A percentile compares a stretch with the other conserved stretches of the same genome.
These are phyloP conservation scores for Coemansia sp. DNA, from an alignment of 192 early-diverging fungal species.

Conservation along the genomic window DNA sequence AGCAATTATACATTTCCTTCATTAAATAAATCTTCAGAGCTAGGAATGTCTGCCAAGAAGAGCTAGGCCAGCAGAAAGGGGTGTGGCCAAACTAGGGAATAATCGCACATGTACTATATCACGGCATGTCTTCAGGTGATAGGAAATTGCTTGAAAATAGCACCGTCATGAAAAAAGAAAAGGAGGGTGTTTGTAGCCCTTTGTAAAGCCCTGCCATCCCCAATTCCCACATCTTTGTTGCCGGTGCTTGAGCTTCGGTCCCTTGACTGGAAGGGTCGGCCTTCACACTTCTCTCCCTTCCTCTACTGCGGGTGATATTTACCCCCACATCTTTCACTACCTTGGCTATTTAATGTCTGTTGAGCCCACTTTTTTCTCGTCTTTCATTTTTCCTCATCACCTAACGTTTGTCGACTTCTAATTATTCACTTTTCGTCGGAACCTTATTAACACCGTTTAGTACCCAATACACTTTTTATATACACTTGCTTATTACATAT, in stretches of 20 bases:
- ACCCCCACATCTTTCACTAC: constrained; percentile 1
- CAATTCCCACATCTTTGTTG: constrained; percentile 9
- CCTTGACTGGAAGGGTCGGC: constrained; percentile 2
- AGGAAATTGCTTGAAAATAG: background rate
- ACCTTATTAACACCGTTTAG: background rate
- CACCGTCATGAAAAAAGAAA: background rate
- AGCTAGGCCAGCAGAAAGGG: background rate
- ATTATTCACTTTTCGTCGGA: background rate
- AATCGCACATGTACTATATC: background rate
- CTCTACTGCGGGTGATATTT: background rate
- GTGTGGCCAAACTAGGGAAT: background rate
- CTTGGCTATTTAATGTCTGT: constrained; percentile 4
- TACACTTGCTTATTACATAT: background rate
- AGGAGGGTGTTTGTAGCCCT: constrained; percentile 1
- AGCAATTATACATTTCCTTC: background rate
- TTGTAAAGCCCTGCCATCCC: constrained; percentile 6
- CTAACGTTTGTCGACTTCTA: background rate
- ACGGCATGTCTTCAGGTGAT: background rate
- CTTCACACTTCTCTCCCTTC: background rate
- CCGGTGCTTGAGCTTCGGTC: background rate
- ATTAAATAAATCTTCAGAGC: too few species aligned
- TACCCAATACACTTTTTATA: background rate
- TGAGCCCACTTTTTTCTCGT: background rate
- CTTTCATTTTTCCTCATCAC: constrained; percentile 6
- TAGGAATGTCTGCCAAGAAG: too few species aligned